Evolutionary conservation across 2,329 filamentous ascomycete genomes (phyloP), one percentile per base, ranked within the genome.

Genomic region (Xylaria sp.): DNA sequence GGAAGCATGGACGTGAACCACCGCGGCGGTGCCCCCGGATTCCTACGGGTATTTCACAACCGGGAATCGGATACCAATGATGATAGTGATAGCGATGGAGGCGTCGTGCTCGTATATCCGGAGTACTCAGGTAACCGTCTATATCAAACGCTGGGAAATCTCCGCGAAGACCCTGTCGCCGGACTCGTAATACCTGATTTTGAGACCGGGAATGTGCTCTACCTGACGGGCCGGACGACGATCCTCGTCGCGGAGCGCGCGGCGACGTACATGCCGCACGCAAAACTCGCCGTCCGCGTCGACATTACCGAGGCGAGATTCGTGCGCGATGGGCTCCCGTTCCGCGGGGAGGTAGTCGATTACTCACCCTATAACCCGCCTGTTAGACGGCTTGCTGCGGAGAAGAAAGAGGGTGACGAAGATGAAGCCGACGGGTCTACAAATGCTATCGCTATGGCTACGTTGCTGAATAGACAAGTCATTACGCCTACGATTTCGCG

Each of bases 121-220:
- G 93, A 97, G 77, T 97, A 92, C 77, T 94, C 91, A 0, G 93
- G 93, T 7, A 97, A 97, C 78, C 84, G 92, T 17, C 81, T 96
- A 0, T 97, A 97, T 74, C 93, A 97, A 78, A 93, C 91, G 0
- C 85, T 97, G 0, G 93, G 93, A 0, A 97, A 97, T 76, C 82
- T 97, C 15, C 83, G 86, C 46, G 80, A 86, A 7, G 90, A 90
- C 38, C 92, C 92, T 0, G 81, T 82, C 20, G 87, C 92, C 2
- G 93, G 93, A 3, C 78, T 95, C 58, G 88, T 87, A 2, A 85
- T 97, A 42, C 92, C 93, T 0, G 89, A 94, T 77, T 95, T 92
- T 75, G 85, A 86, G 4, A 92, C 88, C 0, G 91, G 91, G 1
- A 83, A 93, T 74, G 89, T 92, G 6, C 83, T 97, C 1, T 95